Evolutionary conservation across 2,329 filamentous ascomycete genomes (phyloP), one percentile per base, ranked within the genome.

Genomic region (Stachybotrys elegans): DNA sequence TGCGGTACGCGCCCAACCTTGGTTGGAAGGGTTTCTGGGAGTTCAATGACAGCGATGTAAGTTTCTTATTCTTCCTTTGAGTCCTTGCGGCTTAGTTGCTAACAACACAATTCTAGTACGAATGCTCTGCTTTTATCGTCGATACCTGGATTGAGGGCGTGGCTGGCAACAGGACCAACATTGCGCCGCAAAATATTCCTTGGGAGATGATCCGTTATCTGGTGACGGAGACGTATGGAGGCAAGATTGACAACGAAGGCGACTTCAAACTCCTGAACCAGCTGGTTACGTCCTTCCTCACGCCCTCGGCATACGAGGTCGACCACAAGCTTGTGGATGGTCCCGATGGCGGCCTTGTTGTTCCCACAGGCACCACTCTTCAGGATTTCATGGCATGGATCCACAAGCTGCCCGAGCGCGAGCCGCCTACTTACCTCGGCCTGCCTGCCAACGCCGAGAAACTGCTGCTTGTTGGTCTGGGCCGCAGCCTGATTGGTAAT

Each of bases 1-100:
- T 98, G 50, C 86, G 93, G 50, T 98, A 98, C 63, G 91, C 92
- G 20, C 94, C 93, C 1, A 92, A 79, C 45, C 73, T 98, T 44
- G 93, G 93, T 48, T 98, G 93, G 93, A 96, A 95, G 72, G 89
- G 90, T 43, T 95, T 96, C 76, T 98, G 94, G 93, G 94, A 98
- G 68, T 98, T 98, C 67, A 98, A 98, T 62, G 94, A 98, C 67
- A 95, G 91, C 56, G 93, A 98, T 68, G 88, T 94, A 80, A 86
- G 88, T 83, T 53, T n/a, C 5, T 23, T 4, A 19, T 22, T 5
- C 11, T 13, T 8, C n/a, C 17, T 7, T 11, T 29, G 40, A 16
- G 11, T n/a, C 8, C 3, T 6, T 21, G 16, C 11, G 35, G 20
- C 2, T n/a, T n/a, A n/a, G n/a, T n/a, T n/a, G 13, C 27, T 42